Base-by-base conservation (phyloP, 2,329 filamentous ascomycete species). In the Thelonectria olida region DNA sequence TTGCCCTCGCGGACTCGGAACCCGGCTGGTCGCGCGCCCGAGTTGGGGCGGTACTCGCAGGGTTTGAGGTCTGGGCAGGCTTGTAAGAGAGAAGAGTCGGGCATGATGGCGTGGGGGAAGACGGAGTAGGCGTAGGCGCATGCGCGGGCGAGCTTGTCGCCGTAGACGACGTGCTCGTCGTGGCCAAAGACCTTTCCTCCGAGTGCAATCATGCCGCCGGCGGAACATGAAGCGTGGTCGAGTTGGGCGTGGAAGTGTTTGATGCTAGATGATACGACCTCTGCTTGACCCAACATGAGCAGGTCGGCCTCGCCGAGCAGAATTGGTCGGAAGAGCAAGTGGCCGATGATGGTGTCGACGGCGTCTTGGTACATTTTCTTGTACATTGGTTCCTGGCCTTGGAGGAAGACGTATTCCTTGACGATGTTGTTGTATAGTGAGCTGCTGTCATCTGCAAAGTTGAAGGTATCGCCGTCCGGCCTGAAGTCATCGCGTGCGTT, bases 301-400 rank as follows among this genome's bases (percentile, higher is more conserved):
- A 92, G 84, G 51, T 90, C 83, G 5, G 82, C 80, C 19, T 81
- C 74, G 1, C 78, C 76, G 0, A 85, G 85, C 1, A 86, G 79
- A 82, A 91, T 86, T 0, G 90, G 90, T 5, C 87, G 83, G 74
- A 88, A 92, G 52, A 92, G 82, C 15, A 92, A 77, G 55, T 88
- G 78, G 47, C 85, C 78, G 55, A 87, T 85, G 2, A 85, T 85
- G 0, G 84, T 81, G 25, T 88, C 83, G 28, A 90, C 66, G 8
- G 78, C 90, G 64, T 71, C 79, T 15, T 57, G 64, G 22, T 75
- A 76, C 76, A 81, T 79, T 6, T 68, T 63, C 36, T 73, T 72
- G 19, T 80, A 81, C 48, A 73, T 73, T 2, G 73, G 68, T 7
- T 80, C 78, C 1, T 67, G 58, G 6, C 90, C 90, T n/a, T 88